Base-by-base conservation (phyloP, 768 basidiomycete species). In the Auricularia heimuer region DNA sequence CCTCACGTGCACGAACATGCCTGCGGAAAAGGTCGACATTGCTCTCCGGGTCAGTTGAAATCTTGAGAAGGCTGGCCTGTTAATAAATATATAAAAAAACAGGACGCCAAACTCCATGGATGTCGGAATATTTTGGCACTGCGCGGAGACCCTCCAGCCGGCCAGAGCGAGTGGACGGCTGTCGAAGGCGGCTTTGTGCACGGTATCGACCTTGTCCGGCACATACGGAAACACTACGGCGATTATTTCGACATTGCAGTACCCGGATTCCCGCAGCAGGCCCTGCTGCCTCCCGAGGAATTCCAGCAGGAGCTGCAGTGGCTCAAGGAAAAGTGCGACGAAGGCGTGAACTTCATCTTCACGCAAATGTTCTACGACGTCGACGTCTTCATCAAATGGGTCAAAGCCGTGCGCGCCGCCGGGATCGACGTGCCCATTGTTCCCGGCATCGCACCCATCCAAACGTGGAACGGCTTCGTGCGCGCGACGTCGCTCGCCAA, bases 311-410 rank as follows among this genome's bases (percentile, higher is more conserved):
- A 98, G 75, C 87, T 97, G 77, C 76, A 81, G 65, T 95, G 83
- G 75, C 81, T 97, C 68, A 96, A 96, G 77, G 87, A 90, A 68
- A 98, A 98, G 76, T 77, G 95, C 65, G 94, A 96, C 68, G 90
- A 86, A 10, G 94, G 95, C 45, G 90, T 88, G 67, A 82, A 86
- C 73, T 92, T 96, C 77, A 97, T 98, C 76, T 97, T 98, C 80
- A 97, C 95, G 0, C 95, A 98, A 75, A 94, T 98, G 92, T 98
- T 98, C 79, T 97, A 95, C 77, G 95, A 97, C 70, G 87, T 89
- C 61, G 83, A 92, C 39, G 73, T 98, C 70, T 98, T 99, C 78
- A 86, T 97, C 71, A 80, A 81, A 62, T 99, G 97, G 97, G 94
- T 91, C 47, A 86, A 85, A 67, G 79, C 84, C 54, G 85, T 93